Conservation (phyloP, 108 stramenopile species). For the Nitzschia inconspicua region DNA sequence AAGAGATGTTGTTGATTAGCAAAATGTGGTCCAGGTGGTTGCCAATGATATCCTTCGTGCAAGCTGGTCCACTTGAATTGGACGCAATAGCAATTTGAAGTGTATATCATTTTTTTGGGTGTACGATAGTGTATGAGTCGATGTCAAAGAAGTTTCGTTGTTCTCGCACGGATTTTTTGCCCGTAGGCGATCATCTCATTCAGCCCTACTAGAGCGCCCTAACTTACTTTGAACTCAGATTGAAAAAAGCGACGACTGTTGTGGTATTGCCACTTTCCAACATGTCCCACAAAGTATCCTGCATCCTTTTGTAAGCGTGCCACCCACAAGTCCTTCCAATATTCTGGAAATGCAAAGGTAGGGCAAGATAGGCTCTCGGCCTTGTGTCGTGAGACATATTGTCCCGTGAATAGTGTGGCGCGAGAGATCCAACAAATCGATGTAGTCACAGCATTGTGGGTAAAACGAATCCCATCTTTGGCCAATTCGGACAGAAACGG, state of each 20-base stretch:
- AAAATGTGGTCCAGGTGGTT: too few species aligned
- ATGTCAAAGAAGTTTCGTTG: slow-evolving; percentile 17
- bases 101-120: slow-evolving; percentile 45
- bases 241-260: background rate
- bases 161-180: too few species aligned
- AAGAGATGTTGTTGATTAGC: too few species aligned
- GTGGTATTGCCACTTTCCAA: slow-evolving; percentile 62
- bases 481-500: slow-evolving; percentile 61
- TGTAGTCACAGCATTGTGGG: slow-evolving; percentile 65
- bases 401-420: slow-evolving; percentile 57
- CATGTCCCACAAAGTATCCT: slow-evolving; percentile 54
- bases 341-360: slow-evolving; percentile 1
- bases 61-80: too few species aligned
- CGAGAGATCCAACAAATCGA: slow-evolving; percentile 66
- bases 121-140: background rate
- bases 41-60: too few species aligned
- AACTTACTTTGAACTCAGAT: slow-evolving; percentile 11
- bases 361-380: too few species aligned
- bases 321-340: slow-evolving; percentile 19
- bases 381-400: slow-evolving; percentile 51
- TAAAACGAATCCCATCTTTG: slow-evolving; percentile 58
- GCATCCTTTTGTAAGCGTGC: slow-evolving; percentile 28
- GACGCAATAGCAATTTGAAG: too few species aligned
- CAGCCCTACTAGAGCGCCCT: slow-evolving; percentile 20
- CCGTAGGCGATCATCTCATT: slow-evolving; percentile 16